Base-by-base conservation (phyloP, 177 flowering plant species). In the Telopea speciosissima region DNA sequence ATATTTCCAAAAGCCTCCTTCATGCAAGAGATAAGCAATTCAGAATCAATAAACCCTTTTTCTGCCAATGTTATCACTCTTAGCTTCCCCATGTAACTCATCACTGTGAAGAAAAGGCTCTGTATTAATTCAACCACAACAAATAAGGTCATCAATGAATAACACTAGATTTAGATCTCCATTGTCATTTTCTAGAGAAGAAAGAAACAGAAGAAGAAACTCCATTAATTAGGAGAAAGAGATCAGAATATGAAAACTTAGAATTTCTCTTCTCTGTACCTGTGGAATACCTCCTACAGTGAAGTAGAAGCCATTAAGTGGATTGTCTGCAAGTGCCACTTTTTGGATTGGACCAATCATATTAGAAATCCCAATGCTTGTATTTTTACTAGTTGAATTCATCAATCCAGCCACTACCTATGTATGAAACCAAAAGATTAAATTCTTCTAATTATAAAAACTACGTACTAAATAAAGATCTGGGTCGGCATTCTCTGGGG, bases 301-400 rank as follows among this genome's bases (percentile, higher is more conserved):
- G 65, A 79, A 81, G 69, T 81, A 81, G 33, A 81, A 42, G 56
- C 80, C 78, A 62, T 72, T 74, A 23, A 74, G 23, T 28, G 84
- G 80, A 25, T 79, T 79, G 58, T 74, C 75, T 21, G 76, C 77
- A 14, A 81, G 58, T 19, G 80, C 63, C 73, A 79, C 74, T 67
- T 79, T 58, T 33, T 81, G 80, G 7, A 72, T 59, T 22, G 84
- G 84, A 22, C 84, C 84, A 17, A 71, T 63, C 71, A 81, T 26
- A 49, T 75, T 81, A 24, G 84, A 44, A 6, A 81, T 65, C 45
- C 73, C 63, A 70, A 81, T 63, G 73, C 78, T 81, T 42, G 80
- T 52, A 67, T 74, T 74, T 67, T 62, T 77, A 61, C 77, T 33
- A 24, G 75, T 74, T 2, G 73, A 70, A 62, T 79, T 67, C n/a